Evolutionary conservation across 768 basidiomycete genomes (phyloP), one percentile per base, ranked within the genome.

Genomic region (Imleria badia): DNA sequence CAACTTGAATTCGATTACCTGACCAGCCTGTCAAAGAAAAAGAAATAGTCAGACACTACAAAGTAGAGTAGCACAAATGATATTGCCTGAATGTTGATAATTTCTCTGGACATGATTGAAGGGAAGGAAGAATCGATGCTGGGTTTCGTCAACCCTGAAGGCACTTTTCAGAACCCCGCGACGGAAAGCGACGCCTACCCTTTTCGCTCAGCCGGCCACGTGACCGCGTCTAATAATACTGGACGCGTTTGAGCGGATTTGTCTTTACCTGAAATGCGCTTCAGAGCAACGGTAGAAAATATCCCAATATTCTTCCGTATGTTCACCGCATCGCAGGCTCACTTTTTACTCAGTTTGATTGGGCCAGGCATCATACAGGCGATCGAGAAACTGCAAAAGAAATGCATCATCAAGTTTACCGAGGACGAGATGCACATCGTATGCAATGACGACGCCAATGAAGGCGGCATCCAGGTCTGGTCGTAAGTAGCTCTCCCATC

Each of bases 401-500:
- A 78, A 76, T 92, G 89, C 60, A 84, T 91, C 52, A 83, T 94
- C 66, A 86, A 85, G 69, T 89, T 93, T 64, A 84, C 83, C 0
- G 84, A 87, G 63, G 76, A 75, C 14, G 82, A 81, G 35, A 85
- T 94, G 77, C 85, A 86, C 56, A 83, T 94, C 54, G 93, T 95
- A 51, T 94, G 93, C 75, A 86, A 87, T 54, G 81, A 77, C 46
- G 89, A 91, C 50, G 81, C 82, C 36, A 87, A 85, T 61, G 89
- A 91, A 61, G 90, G 89, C 1, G 90, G 90, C 4, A 84, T 92
- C 5, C 92, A 94, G 68, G 90, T 94, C 48, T 94, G 93, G 93
- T 81, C 81, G 83, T 84, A 51, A 51, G 83, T 72, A 19, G 2
- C 35, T 33, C 31, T 76, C 76, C 73, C 23, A 77, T 45, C 40